A percentile compares a stretch with the other conserved stretches of the same genome.
These are phyloP conservation scores for Penicillium brasilianum DNA, from an alignment of 2,329 filamentous ascomycete genomes.

Conservation along the genomic window DNA sequence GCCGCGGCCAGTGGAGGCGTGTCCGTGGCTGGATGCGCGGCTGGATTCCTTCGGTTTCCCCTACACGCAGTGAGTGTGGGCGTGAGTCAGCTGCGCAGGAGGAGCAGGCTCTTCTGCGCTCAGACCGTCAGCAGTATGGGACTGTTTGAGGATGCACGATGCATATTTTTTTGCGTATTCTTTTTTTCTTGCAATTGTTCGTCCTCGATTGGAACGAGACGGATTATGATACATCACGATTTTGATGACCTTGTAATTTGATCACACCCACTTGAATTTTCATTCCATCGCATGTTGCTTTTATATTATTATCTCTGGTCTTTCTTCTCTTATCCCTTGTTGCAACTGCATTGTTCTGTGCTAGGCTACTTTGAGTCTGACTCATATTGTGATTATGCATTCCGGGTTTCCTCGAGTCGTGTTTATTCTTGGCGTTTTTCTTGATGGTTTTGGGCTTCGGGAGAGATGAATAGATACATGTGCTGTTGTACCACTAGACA, in stretches of 20 bases:
- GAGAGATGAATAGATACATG: constrained; percentile 5
- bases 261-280: neutral
- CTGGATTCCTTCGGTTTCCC: constrained; percentile 62
- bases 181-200: constrained; percentile 1
- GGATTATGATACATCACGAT: constrained; percentile 16
- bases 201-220: constrained; percentile 1
- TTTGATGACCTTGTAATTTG: constrained; percentile 12
- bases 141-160: constrained; percentile 33
- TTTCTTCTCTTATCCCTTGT: neutral
- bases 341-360: neutral
- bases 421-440: neutral
- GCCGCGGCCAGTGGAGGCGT: constrained; percentile 57
- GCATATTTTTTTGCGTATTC: neutral
- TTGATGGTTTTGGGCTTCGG: neutral
- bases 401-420: constrained; percentile 2
- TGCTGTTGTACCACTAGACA: neutral
- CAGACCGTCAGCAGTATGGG: constrained; percentile 40
- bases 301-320: neutral
- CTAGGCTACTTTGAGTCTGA: neutral
- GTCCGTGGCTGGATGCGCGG: constrained; percentile 70
- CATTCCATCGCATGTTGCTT: constrained; percentile 8
- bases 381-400: constrained; percentile 7
- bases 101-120: constrained; percentile 37
- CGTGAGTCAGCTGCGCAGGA: constrained; percentile 29
- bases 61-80: constrained; percentile 33